Evolutionary conservation across 805 yeast species (phyloP).

Genomic region (Yarrowia sp.): DNA sequence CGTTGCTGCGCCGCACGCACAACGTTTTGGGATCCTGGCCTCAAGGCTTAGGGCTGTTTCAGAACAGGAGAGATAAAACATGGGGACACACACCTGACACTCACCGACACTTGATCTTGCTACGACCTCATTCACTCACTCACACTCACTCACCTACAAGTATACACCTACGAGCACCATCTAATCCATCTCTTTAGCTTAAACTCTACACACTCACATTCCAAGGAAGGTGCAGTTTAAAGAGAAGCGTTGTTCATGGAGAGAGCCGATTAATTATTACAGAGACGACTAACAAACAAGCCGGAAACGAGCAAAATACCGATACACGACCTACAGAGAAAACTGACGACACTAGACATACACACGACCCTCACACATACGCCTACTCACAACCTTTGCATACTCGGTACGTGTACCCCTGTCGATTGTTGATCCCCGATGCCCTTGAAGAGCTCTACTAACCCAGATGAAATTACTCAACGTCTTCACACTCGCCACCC

Average conservation of each 20-base stretch:
- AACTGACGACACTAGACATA: too few species aligned
- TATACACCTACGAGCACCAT: background rate
- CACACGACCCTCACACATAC: too few species aligned
- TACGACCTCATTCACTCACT: background rate
- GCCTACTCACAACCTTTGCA: too few species aligned
- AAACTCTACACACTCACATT: background rate
- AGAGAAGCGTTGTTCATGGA: background rate
- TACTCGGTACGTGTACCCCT: too few species aligned
- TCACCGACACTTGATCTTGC: background rate
- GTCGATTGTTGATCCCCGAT: too few species aligned
- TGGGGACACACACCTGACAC: background rate
- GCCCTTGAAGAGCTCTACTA: too few species aligned
- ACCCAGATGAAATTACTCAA: constrained; percentile 13
- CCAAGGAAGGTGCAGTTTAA: background rate
- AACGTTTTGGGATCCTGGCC: background rate
- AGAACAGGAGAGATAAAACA: background rate
- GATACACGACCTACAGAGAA: too few species aligned
- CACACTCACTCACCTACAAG: too few species aligned
- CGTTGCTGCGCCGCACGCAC: constrained; percentile 12
- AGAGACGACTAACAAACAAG: too few species aligned
- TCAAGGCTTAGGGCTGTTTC: background rate
- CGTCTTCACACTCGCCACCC: background rate
- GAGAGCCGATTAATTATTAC: too few species aligned
- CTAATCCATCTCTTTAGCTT: background rate
- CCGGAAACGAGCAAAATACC: too few species aligned